Evolutionary conservation across 768 basidiomycete species (phyloP).

Genomic region (Nidula microcarpa): DNA sequence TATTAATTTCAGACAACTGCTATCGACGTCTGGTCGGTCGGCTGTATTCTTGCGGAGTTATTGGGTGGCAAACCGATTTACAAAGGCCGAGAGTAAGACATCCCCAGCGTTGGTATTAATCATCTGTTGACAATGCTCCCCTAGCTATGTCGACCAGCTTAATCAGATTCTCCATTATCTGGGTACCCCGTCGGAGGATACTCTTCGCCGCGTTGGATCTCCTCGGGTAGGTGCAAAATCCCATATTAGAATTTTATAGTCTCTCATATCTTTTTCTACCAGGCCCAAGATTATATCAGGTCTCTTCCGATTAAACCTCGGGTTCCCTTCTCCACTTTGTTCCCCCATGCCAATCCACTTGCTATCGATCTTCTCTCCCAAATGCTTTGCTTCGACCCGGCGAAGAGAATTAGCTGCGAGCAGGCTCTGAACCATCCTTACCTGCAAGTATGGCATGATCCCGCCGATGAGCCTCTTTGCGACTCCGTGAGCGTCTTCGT

Average conservation of each 20-base stretch:
- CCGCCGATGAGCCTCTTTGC: conserved; percentile 88
- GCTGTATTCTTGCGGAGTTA: conserved; percentile 92
- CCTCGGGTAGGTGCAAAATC: conserved; percentile 63
- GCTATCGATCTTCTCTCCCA: conserved; percentile 91
- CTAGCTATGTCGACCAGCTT: conserved; percentile 94
- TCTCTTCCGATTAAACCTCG: conserved; percentile 96
- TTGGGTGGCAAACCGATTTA: conserved; percentile 93
- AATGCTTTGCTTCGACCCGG: conserved; percentile 94
- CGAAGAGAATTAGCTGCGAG: conserved; percentile 94
- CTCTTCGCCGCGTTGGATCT: conserved; percentile 91
- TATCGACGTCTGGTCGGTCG: conserved; percentile 96
- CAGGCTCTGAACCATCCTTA: conserved; percentile 95
- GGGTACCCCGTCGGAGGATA: conserved; percentile 97
- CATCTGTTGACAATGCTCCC: background rate
- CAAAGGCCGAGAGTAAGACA: conserved; percentile 91
- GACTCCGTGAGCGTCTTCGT: conserved; percentile 49
- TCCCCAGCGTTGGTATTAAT: background rate
- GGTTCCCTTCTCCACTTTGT: conserved; percentile 87
- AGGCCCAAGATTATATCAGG: conserved; percentile 98
- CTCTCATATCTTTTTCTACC: background rate
- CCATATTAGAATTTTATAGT: background rate
- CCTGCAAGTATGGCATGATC: conserved; percentile 96
- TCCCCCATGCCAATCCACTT: conserved; percentile 90
- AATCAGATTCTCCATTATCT: conserved; percentile 98
- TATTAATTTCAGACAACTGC: conserved; percentile 61